A percentile compares a stretch with the other conserved stretches of the same genome.
Evolutionary conservation across 192 early-diverging fungal species (phyloP).

Genomic region (Phycomyces nitens): DNA sequence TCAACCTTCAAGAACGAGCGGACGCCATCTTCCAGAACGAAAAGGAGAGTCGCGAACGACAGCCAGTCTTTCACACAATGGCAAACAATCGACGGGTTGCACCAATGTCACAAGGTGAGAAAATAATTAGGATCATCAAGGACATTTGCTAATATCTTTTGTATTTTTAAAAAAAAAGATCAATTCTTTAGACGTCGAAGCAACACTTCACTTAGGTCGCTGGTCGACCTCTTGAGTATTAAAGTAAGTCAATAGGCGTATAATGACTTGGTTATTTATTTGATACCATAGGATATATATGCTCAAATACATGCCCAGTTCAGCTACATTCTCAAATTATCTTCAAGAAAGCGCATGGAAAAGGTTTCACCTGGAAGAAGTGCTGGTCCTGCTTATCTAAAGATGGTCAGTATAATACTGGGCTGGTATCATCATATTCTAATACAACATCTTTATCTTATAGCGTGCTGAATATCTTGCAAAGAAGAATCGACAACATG

Average conservation of each 20-base stretch:
- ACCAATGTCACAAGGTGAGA: slow-evolving; percentile 37
- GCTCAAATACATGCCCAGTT: slow-evolving; percentile 59
- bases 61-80: slow-evolving; percentile 14
- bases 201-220: slow-evolving; percentile 46
- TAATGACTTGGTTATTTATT: slow-evolving; percentile 4
- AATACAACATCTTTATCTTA: not conserved
- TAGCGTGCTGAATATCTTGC: slow-evolving; percentile 11
- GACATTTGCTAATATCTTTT: too few relatives aligned
- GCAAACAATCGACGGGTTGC: slow-evolving; percentile 28
- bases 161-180: slow-evolving; percentile 25
- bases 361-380: slow-evolving; percentile 45
- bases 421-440: too few relatives aligned
- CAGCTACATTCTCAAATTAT: slow-evolving; percentile 58
- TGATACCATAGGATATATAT: slow-evolving; percentile 52
- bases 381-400: slow-evolving; percentile 24
- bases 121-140: not conserved
- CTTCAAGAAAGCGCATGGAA: slow-evolving; percentile 46
- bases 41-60: slow-evolving; percentile 29
- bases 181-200: slow-evolving; percentile 49
- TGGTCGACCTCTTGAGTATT: slow-evolving; percentile 47
- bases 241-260: slow-evolving; percentile 39
- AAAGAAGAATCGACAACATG: slow-evolving; percentile 7
- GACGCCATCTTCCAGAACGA: slow-evolving; percentile 43
- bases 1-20: slow-evolving; percentile 44
- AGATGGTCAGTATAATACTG: slow-evolving; percentile 37